Percentiles rank a stretch among this genome's conserved stretches.
Conservation (phyloP, 129 eudicot genomes). For the Pulicaria dysenterica region DNA sequence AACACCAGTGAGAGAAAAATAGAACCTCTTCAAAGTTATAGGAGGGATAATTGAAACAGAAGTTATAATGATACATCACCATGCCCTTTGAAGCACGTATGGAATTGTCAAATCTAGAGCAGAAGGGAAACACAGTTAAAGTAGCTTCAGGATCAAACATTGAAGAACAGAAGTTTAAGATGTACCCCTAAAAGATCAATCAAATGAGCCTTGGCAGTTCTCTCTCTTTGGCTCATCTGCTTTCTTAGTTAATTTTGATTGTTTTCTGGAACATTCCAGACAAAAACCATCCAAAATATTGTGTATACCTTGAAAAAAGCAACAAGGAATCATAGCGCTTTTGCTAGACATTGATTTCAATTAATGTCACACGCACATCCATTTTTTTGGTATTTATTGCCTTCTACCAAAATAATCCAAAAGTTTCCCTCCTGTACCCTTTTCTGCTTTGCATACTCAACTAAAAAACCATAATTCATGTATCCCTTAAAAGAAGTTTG, state of each 20-base stretch:
- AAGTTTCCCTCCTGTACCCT: neutral
- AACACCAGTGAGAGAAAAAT: neutral
- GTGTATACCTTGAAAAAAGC: neutral
- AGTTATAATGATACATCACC: neutral
- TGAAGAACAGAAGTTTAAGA: no score
- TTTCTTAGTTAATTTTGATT: no score
- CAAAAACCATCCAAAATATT: neutral
- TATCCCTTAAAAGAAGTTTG: conserved; percentile 1
- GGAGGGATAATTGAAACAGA: neutral
- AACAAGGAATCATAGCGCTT: neutral
- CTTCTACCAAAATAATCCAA: neutral
- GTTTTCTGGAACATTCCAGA: neutral
- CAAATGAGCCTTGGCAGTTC: no score
- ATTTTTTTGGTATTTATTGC: neutral
- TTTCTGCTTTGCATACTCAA: neutral
- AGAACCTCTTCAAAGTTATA: neutral
- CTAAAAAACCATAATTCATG: neutral
- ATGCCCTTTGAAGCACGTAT: neutral
- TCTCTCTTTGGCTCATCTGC: no score
- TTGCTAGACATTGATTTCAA: neutral
- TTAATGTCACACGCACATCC: neutral
- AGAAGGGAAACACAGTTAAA: neutral
- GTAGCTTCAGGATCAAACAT: neutral
- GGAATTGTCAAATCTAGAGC: neutral
- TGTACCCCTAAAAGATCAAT: no score